Conservation (phyloP, 768 basidiomycete genomes). For the Leccinum disarticulatum region DNA sequence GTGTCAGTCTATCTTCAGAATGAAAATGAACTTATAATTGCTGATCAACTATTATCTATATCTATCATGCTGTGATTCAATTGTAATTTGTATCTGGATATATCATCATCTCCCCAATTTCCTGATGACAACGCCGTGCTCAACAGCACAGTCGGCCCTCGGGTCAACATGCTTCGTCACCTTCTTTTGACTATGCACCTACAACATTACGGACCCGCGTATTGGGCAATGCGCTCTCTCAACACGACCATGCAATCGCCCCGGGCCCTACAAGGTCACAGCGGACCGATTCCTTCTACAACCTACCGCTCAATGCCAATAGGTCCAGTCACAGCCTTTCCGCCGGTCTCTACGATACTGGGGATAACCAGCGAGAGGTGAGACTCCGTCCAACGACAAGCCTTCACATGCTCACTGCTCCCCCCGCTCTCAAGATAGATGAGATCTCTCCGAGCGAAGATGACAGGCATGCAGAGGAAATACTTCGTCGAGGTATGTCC, state of each 20-base stretch:
- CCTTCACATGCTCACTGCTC: neutral
- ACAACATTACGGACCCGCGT: neutral
- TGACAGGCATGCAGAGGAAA: neutral
- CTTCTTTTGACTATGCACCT: neutral
- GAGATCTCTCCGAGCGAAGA: neutral
- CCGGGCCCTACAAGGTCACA: neutral
- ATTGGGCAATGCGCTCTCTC: neutral
- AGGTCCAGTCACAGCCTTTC: neutral
- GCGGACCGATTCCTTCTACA: neutral
- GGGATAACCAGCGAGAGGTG: neutral
- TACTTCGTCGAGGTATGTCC: neutral
- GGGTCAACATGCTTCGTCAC: neutral
- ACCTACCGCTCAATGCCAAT: neutral
- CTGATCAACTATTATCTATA: too few species aligned
- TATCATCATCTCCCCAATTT: too few species aligned
- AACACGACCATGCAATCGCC: neutral
- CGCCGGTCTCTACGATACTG: neutral
- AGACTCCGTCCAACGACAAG: neutral
- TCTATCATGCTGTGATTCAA: too few species aligned
- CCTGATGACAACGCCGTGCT: neutral
- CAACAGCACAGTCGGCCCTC: neutral
- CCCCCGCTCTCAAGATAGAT: neutral
- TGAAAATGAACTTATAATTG: too few species aligned
- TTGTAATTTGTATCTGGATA: too few species aligned
- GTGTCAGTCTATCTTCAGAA: too few species aligned